Evolutionary conservation across 345 rosid genomes (phyloP), one percentile per base, ranked within the genome.

Genomic region (Citrus glauca): DNA sequence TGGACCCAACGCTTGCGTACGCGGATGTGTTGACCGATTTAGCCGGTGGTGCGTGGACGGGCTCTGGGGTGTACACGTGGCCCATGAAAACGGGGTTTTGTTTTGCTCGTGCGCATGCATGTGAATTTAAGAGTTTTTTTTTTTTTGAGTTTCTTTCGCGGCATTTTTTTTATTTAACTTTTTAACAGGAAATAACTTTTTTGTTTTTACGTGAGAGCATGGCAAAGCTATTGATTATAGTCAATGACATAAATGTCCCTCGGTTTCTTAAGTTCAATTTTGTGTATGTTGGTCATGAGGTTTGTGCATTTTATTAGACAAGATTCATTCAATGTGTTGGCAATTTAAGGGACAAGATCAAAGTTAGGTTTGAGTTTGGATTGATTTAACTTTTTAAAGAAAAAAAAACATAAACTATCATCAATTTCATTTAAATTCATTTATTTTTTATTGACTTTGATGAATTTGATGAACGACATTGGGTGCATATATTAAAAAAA

Each of bases 1-100:
- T 6, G 32, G 77, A 80, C 73, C 78, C 89, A 83, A 69, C 81
- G 33, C 25, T 63, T 40, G 66, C 17, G 17, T 27, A 81, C 87
- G 87, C 86, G 88, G 74, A 79, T 72, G 38, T 77, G 14, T 77
- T 77, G 78, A 88, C 92, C 61, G 88, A 83, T 79, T 84, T 71
- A 79, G 38, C 81, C 84, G 84, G 89, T 85, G 74, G 35, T 38
- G 72, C 68, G 83, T 70, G 53, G 76, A 78, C 63, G 71, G 75
- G 79, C 73, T 69, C 72, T 1, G 8, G 32, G 57, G 55, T 20
- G 55, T 69, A 77, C 86, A 86, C 89, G 88, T 85, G 80, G 78
- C 35, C 74, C 38, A 24, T 28, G 40, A 19, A n/a, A 79, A 65
- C 25, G 67, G 32, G 37, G 42, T 33, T 50, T 69, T 48, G 16